Base-by-base conservation (phyloP, 2,329 filamentous ascomycete species). In the Phaeosphaeriaceae sp. region DNA sequence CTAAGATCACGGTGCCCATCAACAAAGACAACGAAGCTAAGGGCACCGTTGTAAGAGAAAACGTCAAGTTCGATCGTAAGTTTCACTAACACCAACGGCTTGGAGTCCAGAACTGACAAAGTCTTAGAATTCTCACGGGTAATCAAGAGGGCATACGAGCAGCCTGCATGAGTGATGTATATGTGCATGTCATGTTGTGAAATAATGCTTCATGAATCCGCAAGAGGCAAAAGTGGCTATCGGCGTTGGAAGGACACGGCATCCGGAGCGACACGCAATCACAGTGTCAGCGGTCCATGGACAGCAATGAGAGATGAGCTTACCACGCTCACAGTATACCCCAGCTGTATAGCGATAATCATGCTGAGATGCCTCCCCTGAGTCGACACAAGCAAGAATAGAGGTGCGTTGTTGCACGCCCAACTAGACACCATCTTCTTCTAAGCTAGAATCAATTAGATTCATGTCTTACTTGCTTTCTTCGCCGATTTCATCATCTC, bases 11-110 rank as follows among this genome's bases (percentile, higher is more conserved):
- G 74, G 84, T 99, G 48, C 94, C 94, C 47, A 81, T 87, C 68
- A 99, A 99, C 80, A 90, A 94, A 71, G 94, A 99, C 52, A 73
- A 73, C 52, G 93, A 97, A 84, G 94, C 92, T 36, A 91, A 95
- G 81, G 94, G 94, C 76, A 88, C 92, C 33, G 89, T 97, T 74
- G 95, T 97, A 68, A 85, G 92, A 66, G 94, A 99, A 81, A 92
- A 94, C 60, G 94, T 99, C 70, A 91, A 89, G 76, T 87, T 96
- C 52, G 90, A 94, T 63, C 91, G 77, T 80, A 71, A 74, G 77
- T 74, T 23, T 17, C 23, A 8, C 4, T 6, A 4, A 15, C 6
- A 1, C 1, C 15, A 17, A 5, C 8, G 3, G 8, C 11, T 3
- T 13, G 29, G 9, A 11, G 28, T 28, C 26, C 12, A 12, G 9